Percentiles rank a stretch among this genome's conserved stretches.
Conservation (phyloP, 306 rosid genomes). For the Cyamopsis tetragonoloba region DNA sequence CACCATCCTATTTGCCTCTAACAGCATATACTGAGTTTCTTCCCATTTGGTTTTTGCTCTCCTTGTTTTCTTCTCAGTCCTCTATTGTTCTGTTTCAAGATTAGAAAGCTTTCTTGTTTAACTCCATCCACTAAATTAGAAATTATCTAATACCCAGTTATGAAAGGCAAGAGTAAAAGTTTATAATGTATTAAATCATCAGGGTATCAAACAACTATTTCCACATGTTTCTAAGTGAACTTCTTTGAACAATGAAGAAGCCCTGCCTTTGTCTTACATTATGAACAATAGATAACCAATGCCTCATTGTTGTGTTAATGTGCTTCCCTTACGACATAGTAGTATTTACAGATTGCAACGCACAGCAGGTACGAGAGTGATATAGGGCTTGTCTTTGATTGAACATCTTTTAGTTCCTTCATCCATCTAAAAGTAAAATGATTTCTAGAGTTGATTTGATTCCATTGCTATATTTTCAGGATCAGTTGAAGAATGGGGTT, state of each 20-base stretch:
- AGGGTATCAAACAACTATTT: not conserved
- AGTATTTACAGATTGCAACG: not conserved
- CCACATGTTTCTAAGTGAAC: not conserved
- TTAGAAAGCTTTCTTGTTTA: not conserved
- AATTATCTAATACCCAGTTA: not conserved
- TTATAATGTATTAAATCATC: not conserved
- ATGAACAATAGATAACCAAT: not conserved
- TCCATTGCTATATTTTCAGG: slow-evolving; percentile 46
- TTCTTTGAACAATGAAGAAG: not conserved
- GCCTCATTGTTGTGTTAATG: not conserved
- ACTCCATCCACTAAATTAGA: not conserved
- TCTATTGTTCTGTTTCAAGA: not conserved
- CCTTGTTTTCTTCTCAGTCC: not conserved
- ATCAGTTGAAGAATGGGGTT: slow-evolving; percentile 83
- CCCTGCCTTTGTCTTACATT: not conserved
- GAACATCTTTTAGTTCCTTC: not conserved
- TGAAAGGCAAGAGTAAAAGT: not conserved
- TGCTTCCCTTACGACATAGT: not conserved
- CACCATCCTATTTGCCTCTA: not conserved
- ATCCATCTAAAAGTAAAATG: too few species aligned
- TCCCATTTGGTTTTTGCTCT: not conserved
- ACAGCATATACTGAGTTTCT: not conserved
- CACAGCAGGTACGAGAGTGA: not conserved
- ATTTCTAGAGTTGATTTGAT: not conserved
- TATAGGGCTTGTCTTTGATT: not conserved